Evolutionary conservation across 768 basidiomycete genomes (phyloP).

Genomic region (Cyclocybe aegerita): DNA sequence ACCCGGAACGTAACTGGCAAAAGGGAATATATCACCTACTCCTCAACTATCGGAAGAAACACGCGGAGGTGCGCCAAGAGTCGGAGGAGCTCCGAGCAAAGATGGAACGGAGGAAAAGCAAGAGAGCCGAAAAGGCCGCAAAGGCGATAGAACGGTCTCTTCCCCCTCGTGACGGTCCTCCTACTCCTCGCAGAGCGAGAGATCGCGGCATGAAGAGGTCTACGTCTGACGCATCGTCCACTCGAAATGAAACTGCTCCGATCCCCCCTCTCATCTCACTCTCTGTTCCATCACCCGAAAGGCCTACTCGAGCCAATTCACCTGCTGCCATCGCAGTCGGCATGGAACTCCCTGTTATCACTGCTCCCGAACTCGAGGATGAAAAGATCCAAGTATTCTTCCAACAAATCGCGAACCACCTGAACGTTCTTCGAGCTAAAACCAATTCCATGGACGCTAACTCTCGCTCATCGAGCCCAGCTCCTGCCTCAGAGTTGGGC

Average conservation of each 20-base stretch:
- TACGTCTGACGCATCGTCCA: constrained; percentile 15
- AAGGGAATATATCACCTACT: constrained; percentile 94
- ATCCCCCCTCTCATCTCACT: constrained; percentile 15
- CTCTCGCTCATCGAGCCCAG: neutral
- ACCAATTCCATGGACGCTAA: constrained; percentile 22
- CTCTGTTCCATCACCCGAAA: constrained; percentile 20
- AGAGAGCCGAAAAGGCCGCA: constrained; percentile 25
- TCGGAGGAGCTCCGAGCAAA: constrained; percentile 43
- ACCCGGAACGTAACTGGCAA: constrained; percentile 80
- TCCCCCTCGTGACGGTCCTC: constrained; percentile 55
- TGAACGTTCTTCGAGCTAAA: constrained; percentile 68
- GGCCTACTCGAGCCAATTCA: neutral
- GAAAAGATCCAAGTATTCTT: constrained; percentile 82
- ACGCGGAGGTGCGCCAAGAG: constrained; percentile 74
- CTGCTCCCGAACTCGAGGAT: constrained; percentile 72
- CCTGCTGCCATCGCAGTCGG: constrained; percentile 7
- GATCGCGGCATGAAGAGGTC: constrained; percentile 23
- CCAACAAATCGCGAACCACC: constrained; percentile 78
- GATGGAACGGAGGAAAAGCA: constrained; percentile 33
- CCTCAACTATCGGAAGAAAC: constrained; percentile 76
- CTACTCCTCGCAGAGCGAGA: constrained; percentile 60
- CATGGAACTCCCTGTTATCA: constrained; percentile 41
- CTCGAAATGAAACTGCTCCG: constrained; percentile 15
- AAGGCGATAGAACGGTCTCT: constrained; percentile 23
- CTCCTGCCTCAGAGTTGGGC: constrained; percentile 2